Evolutionary conservation across 495 filamentous ascomycete species (phyloP).

Genomic region (Aspergillus nanangensis): DNA sequence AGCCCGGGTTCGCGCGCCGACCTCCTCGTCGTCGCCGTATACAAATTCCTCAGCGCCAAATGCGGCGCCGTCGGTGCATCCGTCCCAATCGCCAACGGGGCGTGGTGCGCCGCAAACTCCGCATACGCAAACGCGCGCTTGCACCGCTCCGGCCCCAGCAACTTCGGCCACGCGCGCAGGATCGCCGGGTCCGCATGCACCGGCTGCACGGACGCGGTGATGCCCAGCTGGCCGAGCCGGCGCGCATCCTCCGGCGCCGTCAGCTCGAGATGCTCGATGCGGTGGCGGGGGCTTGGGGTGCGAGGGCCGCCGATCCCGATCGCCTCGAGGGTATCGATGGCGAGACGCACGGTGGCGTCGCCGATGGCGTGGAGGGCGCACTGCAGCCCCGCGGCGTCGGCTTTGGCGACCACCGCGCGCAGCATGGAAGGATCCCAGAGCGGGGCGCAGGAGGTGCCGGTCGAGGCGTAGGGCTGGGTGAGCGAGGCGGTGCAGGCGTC

Average conservation of each 20-base stretch:
- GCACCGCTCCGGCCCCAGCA: slow-evolving; percentile 49
- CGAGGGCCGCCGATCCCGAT: too few species aligned
- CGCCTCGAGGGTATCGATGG: slow-evolving; percentile 47
- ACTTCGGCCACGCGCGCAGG: slow-evolving; percentile 51
- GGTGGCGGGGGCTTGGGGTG: slow-evolving; percentile 38
- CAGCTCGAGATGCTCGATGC: slow-evolving; percentile 61
- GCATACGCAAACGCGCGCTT: slow-evolving; percentile 57
- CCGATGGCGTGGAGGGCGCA: slow-evolving; percentile 62
- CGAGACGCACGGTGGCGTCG: slow-evolving; percentile 50
- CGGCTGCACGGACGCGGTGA: slow-evolving; percentile 61
- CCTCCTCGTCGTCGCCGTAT: slow-evolving; percentile 54
- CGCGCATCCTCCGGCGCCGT: slow-evolving; percentile 47
- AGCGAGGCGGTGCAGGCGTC: slow-evolving; percentile 64
- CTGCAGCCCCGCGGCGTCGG: slow-evolving; percentile 50
- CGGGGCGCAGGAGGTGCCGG: slow-evolving; percentile 26
- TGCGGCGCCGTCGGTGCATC: slow-evolving; percentile 60
- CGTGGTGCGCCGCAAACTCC: slow-evolving; percentile 52
- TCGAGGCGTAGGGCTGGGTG: slow-evolving; percentile 52
- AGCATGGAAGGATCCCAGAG: slow-evolving; percentile 49
- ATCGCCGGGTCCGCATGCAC: slow-evolving; percentile 62
- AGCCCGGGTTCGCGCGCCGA: slow-evolving; percentile 48
- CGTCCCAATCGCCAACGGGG: slow-evolving; percentile 52
- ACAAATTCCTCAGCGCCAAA: slow-evolving; percentile 50
- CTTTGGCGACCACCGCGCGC: slow-evolving; percentile 43
- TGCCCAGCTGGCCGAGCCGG: slow-evolving; percentile 48